Evolutionary conservation across 179 eudicot species (phyloP).

Genomic region (Drosera spatulata): DNA sequence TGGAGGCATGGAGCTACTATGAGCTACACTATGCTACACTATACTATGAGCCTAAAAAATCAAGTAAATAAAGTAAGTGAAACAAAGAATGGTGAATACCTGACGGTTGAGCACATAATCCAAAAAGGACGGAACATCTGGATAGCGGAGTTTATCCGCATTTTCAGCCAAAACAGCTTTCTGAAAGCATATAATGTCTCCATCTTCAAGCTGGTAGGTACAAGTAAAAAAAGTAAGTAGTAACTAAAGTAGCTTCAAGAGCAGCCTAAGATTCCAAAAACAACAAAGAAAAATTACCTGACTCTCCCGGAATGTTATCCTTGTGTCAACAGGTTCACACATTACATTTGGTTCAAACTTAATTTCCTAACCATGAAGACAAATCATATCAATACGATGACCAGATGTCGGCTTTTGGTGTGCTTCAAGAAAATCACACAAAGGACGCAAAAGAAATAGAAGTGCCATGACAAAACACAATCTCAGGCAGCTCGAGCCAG

Average conservation of each 20-base stretch:
- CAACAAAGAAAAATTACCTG: conserved; percentile 42
- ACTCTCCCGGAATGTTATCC: conserved; percentile 57
- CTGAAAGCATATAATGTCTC: conserved; percentile 93
- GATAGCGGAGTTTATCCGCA: conserved; percentile 56
- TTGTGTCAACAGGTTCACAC: conserved; percentile 74
- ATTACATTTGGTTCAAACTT: conserved; percentile 92
- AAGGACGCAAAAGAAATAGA: too few relatives aligned
- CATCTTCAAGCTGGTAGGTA: conserved; percentile 73
- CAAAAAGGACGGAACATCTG: conserved; percentile 83
- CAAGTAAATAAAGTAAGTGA: neutral
- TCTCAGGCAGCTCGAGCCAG: too few relatives aligned
- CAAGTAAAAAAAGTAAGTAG: neutral
- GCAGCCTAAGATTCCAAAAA: neutral
- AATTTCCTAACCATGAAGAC: conserved; percentile 55
- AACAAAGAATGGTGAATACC: conserved; percentile 27
- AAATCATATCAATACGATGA: neutral
- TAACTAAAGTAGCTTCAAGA: neutral
- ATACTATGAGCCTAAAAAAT: too few relatives aligned
- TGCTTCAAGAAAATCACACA: too few relatives aligned
- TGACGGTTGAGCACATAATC: conserved; percentile 97
- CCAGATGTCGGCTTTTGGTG: neutral
- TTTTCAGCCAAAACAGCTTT: conserved; percentile 45
- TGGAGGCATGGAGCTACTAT: too few relatives aligned
- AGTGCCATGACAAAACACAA: too few relatives aligned
- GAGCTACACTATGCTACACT: too few relatives aligned